Evolutionary conservation across 2,329 filamentous ascomycete genomes (phyloP).

Genomic region (Eurotiales sp.): DNA sequence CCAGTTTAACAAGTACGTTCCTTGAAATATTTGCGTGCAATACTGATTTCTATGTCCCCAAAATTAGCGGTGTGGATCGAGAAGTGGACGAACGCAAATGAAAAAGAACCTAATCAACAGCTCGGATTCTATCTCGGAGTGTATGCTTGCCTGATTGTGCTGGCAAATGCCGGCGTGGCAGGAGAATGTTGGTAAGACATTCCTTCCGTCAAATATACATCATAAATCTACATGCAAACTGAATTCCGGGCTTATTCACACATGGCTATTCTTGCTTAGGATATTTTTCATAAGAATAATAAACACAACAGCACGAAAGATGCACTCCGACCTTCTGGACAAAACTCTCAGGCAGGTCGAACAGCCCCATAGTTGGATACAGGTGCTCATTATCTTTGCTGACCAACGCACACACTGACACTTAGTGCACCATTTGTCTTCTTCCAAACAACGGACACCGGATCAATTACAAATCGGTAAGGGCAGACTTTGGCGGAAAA

Average conservation of each 20-base stretch:
- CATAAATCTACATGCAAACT: no score
- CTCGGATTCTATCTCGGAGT: neutral
- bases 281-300: neutral
- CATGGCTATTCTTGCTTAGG: neutral
- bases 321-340: neutral
- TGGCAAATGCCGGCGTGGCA: no score
- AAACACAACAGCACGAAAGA: neutral
- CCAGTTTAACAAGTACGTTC: neutral
- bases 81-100: neutral
- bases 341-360: neutral
- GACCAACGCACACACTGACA: no score
- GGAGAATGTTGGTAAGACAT: no score
- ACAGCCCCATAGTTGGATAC: neutral
- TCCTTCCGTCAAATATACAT: no score
- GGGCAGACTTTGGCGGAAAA: no score
- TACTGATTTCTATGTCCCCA: no score
- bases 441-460: constrained; percentile 6
- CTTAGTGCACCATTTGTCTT: constrained; percentile 9
- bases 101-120: neutral
- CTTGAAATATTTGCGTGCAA: no score
- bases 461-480: constrained; percentile 11
- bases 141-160: neutral
- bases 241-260: no score
- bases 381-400: neutral
- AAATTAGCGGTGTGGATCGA: neutral